Conservation (phyloP, 352 stramenopile genomes). For the Phytophthora pisi region DNA sequence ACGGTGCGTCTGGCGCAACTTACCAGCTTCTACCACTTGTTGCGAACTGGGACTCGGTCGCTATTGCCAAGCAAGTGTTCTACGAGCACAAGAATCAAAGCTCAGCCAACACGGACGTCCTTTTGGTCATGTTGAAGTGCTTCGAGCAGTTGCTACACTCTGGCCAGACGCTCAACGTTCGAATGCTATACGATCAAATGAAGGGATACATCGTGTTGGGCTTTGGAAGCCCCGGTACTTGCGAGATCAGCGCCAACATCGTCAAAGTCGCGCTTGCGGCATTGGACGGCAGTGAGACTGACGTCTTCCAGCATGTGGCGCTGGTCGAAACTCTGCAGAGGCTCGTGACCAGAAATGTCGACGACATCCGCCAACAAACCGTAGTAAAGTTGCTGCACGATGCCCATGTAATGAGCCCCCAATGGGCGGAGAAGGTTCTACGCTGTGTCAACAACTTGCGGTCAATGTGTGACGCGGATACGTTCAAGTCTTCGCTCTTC, state of each 20-base stretch:
- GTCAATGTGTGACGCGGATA: constrained; percentile 35
- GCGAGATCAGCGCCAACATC: constrained; percentile 42
- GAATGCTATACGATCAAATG: constrained; percentile 66
- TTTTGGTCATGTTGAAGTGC: constrained; percentile 62
- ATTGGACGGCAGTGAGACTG: constrained; percentile 17
- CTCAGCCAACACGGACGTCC: constrained; percentile 39
- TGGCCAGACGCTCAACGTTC: constrained; percentile 24
- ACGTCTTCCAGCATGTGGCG: constrained; percentile 43
- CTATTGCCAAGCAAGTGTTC: constrained; percentile 78
- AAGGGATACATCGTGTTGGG: constrained; percentile 51
- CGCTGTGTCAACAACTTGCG: constrained; percentile 46
- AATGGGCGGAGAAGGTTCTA: constrained; percentile 31
- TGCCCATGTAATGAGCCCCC: constrained; percentile 24
- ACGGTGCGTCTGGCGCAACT: constrained; percentile 53
- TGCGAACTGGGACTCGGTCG: constrained; percentile 62
- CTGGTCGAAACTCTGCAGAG: constrained; percentile 47
- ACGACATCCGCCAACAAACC: constrained; percentile 67
- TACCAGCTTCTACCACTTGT: constrained; percentile 59
- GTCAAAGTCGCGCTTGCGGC: constrained; percentile 31
- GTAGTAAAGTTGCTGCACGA: constrained; percentile 65
- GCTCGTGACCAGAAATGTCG: constrained; percentile 55
- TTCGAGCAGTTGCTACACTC: constrained; percentile 49
- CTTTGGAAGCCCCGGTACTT: constrained; percentile 44
- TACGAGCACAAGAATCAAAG: constrained; percentile 59
- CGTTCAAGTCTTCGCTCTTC: constrained; percentile 65